Percentiles rank a stretch among this genome's conserved stretches.
phyloP scores from a whole-genome alignment of 129 eudicot species.

The Centrapalus pauciflorus region DNA sequence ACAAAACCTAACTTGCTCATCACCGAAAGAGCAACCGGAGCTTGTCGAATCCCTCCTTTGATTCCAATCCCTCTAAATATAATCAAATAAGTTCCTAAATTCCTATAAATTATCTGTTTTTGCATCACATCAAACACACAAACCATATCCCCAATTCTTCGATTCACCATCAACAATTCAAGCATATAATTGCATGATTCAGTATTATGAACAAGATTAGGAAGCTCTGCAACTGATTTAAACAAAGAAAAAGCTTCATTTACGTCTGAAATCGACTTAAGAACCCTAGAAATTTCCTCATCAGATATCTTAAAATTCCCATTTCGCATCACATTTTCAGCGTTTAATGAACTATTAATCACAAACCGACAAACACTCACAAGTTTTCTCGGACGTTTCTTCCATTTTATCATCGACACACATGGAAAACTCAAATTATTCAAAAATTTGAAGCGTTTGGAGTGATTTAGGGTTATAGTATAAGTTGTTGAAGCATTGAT shows the following conservation, averaged over 20 bases:
- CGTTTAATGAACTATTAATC: conserved; percentile 33
- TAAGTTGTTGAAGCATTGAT: conserved; percentile 26
- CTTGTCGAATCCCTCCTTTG: conserved; percentile 76
- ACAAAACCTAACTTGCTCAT: conserved; percentile 64
- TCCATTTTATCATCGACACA: conserved; percentile 49
- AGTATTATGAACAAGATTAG: conserved; percentile 60
- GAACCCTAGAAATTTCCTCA: conserved; percentile 46
- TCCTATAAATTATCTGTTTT: conserved; percentile 76
- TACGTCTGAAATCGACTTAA: conserved; percentile 52
- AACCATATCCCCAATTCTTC: conserved; percentile 59
- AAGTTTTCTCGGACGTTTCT: conserved; percentile 45
- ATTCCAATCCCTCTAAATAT: conserved; percentile 59
- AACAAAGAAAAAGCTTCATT: conserved; percentile 50
- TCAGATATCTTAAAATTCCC: conserved; percentile 27
- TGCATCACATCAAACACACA: conserved; percentile 91
- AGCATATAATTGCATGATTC: conserved; percentile 93
- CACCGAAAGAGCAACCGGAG: conserved; percentile 57
- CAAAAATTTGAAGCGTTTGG: conserved; percentile 11
- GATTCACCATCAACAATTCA: conserved; percentile 48
- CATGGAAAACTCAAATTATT: conserved; percentile 25
- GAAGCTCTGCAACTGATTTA: conserved; percentile 48
- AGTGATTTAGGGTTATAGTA: conserved; percentile 20
- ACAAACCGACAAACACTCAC: conserved; percentile 35
- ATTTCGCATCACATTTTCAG: conserved; percentile 4
- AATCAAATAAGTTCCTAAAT: conserved; percentile 57